Conservation (phyloP, 768 basidiomycete genomes). For the Kwoniella sp. region DNA sequence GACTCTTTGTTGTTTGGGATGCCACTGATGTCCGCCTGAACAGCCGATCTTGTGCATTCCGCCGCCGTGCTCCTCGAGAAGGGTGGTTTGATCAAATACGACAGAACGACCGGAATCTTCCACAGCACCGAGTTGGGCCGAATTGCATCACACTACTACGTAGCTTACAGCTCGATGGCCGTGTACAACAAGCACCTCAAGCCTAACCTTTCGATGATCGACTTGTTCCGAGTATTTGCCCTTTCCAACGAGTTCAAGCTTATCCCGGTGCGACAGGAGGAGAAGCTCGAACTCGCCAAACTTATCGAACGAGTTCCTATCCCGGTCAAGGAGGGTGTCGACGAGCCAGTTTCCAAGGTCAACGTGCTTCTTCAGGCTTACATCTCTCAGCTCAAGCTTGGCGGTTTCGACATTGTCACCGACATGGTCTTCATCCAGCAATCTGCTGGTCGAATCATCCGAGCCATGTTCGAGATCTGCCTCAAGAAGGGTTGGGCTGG, state of each 20-base stretch:
- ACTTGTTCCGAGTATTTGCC: slow-evolving; percentile 93
- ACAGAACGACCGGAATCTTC: slow-evolving; percentile 81
- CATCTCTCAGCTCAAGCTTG: slow-evolving; percentile 89
- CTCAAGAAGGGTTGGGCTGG: slow-evolving; percentile 97
- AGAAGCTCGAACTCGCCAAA: slow-evolving; percentile 87
- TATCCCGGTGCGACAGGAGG: slow-evolving; percentile 67
- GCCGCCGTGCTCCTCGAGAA: slow-evolving; percentile 93
- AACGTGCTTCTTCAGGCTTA: slow-evolving; percentile 94
- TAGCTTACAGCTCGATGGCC: slow-evolving; percentile 93
- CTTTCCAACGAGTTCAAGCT: slow-evolving; percentile 94
- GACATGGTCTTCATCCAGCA: slow-evolving; percentile 89
- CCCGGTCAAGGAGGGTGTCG: slow-evolving; percentile 93
- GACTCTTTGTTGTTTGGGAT: too few species aligned
- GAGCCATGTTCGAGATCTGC: slow-evolving; percentile 97
- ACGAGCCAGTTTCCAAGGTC: slow-evolving; percentile 95
- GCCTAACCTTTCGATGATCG: slow-evolving; percentile 81
- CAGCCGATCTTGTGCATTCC: slow-evolving; percentile 81
- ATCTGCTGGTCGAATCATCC: slow-evolving; percentile 92
- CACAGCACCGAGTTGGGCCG: slow-evolving; percentile 89
- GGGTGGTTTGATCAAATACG: slow-evolving; percentile 91
- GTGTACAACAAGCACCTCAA: slow-evolving; percentile 92
- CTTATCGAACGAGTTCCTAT: slow-evolving; percentile 92
- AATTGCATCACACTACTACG: slow-evolving; percentile 94
- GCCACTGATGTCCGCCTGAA: slow-evolving; percentile 13
- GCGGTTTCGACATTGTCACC: slow-evolving; percentile 66